Base-by-base conservation (phyloP, 164 flowering plant species). In the Cinnamomum chago region DNA sequence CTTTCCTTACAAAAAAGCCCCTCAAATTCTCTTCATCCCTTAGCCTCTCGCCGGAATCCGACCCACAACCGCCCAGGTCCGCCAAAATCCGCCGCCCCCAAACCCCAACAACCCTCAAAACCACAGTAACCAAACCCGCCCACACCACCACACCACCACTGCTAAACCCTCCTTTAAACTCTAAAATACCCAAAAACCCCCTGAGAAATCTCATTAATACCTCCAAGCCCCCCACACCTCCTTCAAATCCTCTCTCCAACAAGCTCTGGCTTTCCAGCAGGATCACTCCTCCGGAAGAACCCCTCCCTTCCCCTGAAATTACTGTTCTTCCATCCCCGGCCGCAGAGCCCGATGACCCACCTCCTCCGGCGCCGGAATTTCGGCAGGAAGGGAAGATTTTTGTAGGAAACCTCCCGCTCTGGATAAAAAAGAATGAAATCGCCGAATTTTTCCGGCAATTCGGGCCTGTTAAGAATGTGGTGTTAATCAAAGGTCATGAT, bases 401-500 rank as follows among this genome's bases (percentile, higher is more conserved):
- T 72, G 89, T 95, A 2, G 99, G 99, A 22, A 95, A 95, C 70
- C 78, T 95, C 5, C 99, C 98, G 0, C 72, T 81, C n/a, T 92
- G 98, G 98, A 84, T 89, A 6, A 90, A 95, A 81, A 91, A 95
- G 71, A 77, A 79, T 40, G 84, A 93, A 74, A 80, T 95, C 0
- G 81, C 86, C 0, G 96, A 92, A 71, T 90, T 90, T 74, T 95
- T 95, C 65, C 84, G 98, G 66, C 99, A 93, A 60, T 93, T 95
- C 24, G 99, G 99, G 67, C 95, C 95, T 5, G 84, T 95, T 28
- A 81, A 86, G 83, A 88, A 86, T 72, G 97, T 91, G 79, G 87
- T 93, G 28, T 74, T 95, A 78, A 89, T 95, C 24, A 93, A 87
- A 78, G 93, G 92, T 30, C 88, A 92, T 72, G 83, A 88, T 62